A percentile compares a stretch with the other conserved stretches of the same genome.
Conservation (phyloP, 164 flowering plant genomes). For the Sextonia rubra region DNA sequence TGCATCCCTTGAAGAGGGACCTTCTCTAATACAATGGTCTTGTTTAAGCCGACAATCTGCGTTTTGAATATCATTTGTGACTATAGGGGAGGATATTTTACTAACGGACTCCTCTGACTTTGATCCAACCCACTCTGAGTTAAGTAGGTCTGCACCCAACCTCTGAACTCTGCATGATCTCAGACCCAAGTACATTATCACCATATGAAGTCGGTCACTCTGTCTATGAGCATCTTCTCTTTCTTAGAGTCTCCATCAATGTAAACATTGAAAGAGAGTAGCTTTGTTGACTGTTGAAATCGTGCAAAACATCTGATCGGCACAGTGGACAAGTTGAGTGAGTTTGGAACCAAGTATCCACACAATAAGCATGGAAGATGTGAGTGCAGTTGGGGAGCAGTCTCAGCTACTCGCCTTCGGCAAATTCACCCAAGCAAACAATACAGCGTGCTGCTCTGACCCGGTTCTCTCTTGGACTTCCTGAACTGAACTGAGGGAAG, state of each 20-base stretch:
- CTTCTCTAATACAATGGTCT: background rate
- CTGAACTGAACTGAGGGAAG: conserved; percentile 40
- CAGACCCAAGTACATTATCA: background rate
- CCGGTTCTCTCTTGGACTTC: conserved; percentile 17
- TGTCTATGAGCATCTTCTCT: conserved; percentile 11
- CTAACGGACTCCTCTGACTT: background rate
- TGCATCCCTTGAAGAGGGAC: background rate
- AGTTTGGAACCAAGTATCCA: conserved; percentile 37
- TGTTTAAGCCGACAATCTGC: background rate
- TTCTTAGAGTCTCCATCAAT: conserved; percentile 5
- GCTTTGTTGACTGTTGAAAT: background rate
- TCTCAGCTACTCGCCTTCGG: conserved; percentile 34
- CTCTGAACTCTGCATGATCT: background rate
- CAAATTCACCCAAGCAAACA: conserved; percentile 38
- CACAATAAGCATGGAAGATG: conserved; percentile 37
- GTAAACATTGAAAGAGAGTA: background rate
- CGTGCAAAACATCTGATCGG: conserved; percentile 19
- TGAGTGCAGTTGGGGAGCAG: conserved; percentile 31
- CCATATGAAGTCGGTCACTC: background rate
- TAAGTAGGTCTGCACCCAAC: background rate
- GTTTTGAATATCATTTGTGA: background rate
- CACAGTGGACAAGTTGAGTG: conserved; percentile 38
- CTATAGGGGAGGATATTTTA: background rate
- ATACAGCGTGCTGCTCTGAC: conserved; percentile 18
- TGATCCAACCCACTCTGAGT: no score